Evolutionary conservation across 1,284 basidiomycete genomes (phyloP).

Genomic region (Fomitopsis palustris): DNA sequence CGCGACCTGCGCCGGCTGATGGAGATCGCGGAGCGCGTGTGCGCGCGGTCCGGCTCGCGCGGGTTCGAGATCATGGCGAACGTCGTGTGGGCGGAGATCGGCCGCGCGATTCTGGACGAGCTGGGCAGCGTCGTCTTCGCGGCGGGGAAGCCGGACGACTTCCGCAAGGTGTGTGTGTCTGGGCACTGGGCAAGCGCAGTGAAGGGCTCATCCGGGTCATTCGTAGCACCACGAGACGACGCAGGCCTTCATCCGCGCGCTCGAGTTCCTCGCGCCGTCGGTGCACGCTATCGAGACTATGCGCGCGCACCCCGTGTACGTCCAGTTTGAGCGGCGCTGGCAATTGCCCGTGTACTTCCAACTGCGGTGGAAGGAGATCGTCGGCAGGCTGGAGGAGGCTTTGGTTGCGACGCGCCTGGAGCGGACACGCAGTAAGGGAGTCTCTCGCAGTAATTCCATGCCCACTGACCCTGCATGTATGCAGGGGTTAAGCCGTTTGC

Average conservation of each 20-base stretch:
- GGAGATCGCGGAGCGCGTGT: conserved; percentile 70
- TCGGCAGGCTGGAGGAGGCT: conserved; percentile 68
- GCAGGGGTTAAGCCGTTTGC: conserved; percentile 38
- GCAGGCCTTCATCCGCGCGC: conserved; percentile 78
- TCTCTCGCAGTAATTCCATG: neutral
- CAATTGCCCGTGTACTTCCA: conserved; percentile 97
- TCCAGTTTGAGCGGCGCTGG: conserved; percentile 83
- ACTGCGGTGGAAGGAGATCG: conserved; percentile 94
- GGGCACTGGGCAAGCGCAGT: neutral
- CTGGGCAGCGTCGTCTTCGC: conserved; percentile 84
- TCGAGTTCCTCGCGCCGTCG: conserved; percentile 84
- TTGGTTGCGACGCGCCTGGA: conserved; percentile 47
- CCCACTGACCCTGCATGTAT: neutral
- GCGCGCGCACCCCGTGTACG: conserved; percentile 69
- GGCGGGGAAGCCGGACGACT: conserved; percentile 85
- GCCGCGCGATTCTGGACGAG: conserved; percentile 77
- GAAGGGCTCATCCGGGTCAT: neutral
- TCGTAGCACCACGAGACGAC: conserved; percentile 81
- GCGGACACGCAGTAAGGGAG: conserved; percentile 38
- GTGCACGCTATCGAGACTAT: conserved; percentile 64
- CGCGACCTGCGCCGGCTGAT: conserved; percentile 70
- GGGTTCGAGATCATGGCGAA: conserved; percentile 81
- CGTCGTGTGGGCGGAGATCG: conserved; percentile 86
- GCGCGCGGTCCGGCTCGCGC: conserved; percentile 40
- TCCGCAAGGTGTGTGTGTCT: conserved; percentile 65